Evolutionary conservation across 1,284 basidiomycete genomes (phyloP).

Genomic region (Tilletia indica): DNA sequence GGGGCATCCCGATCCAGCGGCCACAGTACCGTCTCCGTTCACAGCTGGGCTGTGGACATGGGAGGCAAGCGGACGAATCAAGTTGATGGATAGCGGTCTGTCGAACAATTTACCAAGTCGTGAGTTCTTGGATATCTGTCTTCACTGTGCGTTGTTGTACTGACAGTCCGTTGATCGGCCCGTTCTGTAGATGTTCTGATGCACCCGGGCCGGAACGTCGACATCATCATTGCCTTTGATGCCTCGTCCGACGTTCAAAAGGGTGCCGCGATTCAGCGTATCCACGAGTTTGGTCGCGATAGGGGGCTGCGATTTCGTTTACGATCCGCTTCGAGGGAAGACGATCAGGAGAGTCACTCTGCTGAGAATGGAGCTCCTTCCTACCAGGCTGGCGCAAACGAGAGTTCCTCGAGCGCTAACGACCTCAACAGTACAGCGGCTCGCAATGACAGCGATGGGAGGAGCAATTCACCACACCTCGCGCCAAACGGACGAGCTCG

Average conservation of each 20-base stretch:
- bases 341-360: slow-evolving; percentile 4
- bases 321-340: slow-evolving; percentile 10
- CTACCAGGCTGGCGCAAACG: not conserved
- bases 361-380: slow-evolving; percentile 6
- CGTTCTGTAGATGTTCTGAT: slow-evolving; percentile 34
- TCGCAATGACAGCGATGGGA: not conserved
- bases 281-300: slow-evolving; percentile 47
- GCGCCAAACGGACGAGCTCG: not conserved
- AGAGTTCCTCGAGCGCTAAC: not conserved
- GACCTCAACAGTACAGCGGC: not conserved
- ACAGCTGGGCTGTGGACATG: slow-evolving; percentile 22
- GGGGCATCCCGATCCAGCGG: not conserved
- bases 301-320: slow-evolving; percentile 28
- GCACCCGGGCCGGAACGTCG: slow-evolving; percentile 34
- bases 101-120: slow-evolving; percentile 54
- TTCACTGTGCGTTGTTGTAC: too few species aligned
- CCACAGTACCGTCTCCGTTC: not conserved
- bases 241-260: slow-evolving; percentile 52
- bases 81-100: slow-evolving; percentile 50
- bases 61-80: slow-evolving; percentile 38
- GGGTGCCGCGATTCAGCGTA: slow-evolving; percentile 41
- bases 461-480: not conserved
- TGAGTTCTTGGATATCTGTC: not conserved
- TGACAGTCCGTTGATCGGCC: not conserved
- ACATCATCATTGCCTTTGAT: slow-evolving; percentile 51